Evolutionary conservation across 176 grass and related monocot species (phyloP).

Genomic region (Oryza brachyantha): DNA sequence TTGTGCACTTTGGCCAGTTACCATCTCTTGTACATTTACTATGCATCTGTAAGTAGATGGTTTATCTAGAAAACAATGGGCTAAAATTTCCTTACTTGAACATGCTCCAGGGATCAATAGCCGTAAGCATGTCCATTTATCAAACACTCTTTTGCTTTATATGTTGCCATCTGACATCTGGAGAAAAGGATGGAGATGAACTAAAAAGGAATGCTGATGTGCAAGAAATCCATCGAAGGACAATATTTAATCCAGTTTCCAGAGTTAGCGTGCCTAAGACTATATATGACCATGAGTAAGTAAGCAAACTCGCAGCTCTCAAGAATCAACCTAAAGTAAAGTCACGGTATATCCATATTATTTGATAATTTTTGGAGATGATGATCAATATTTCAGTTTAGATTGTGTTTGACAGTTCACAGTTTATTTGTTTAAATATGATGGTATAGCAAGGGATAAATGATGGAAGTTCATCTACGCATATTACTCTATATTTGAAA

Average conservation of each 20-base stretch:
- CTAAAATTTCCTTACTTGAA: constrained; percentile 30
- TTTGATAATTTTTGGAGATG: not conserved
- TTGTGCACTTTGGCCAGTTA: not conserved
- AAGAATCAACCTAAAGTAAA: no score
- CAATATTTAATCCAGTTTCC: constrained; percentile 63
- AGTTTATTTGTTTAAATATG: constrained; percentile 10
- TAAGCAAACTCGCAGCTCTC: not conserved
- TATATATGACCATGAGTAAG: constrained; percentile 93
- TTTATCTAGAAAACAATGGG: not conserved
- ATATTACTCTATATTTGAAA: not conserved
- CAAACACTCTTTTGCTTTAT: constrained; percentile 90
- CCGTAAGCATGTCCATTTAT: constrained; percentile 98
- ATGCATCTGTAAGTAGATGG: not conserved
- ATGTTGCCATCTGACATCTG: constrained; percentile 92
- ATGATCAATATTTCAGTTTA: not conserved
- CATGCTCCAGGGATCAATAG: constrained; percentile 86
- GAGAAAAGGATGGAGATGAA: constrained; percentile 86
- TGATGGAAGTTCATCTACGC: not conserved
- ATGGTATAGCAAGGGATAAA: not conserved
- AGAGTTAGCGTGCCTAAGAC: constrained; percentile 60
- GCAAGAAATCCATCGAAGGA: constrained; percentile 92
- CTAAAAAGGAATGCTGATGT: constrained; percentile 85
- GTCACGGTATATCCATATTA: not conserved
- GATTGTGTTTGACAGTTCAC: not conserved
- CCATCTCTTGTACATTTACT: constrained; percentile 9